Evolutionary conservation across 768 basidiomycete species (phyloP).

Genomic region (Stropharia rugosoannulata): DNA sequence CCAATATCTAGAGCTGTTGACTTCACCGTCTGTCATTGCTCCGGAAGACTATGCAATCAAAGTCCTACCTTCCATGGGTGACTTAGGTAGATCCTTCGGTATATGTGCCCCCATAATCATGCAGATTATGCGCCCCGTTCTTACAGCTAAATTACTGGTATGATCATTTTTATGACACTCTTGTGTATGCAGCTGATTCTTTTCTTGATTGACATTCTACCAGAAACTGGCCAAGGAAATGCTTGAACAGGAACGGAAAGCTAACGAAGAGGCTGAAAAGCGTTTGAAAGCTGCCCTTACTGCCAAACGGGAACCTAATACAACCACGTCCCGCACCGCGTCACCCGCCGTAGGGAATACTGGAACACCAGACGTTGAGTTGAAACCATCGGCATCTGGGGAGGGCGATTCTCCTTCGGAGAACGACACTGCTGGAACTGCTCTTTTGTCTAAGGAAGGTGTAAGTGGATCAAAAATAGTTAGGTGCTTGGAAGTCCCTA

Average conservation of each 20-base stretch:
- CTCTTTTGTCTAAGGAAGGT: slow-evolving; percentile 31
- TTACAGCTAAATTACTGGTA: slow-evolving; percentile 63
- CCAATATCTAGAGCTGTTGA: slow-evolving; percentile 90
- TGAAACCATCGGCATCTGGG: slow-evolving; percentile 26
- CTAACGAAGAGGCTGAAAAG: slow-evolving; percentile 77
- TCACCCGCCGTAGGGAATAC: slow-evolving; percentile 49
- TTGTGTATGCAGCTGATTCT: not conserved
- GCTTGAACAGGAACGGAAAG: slow-evolving; percentile 67
- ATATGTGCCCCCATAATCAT: slow-evolving; percentile 88
- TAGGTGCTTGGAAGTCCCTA: not conserved
- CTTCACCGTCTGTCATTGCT: slow-evolving; percentile 64
- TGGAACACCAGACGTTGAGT: slow-evolving; percentile 25
- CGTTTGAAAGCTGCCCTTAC: slow-evolving; percentile 78
- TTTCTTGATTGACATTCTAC: slow-evolving; percentile 7
- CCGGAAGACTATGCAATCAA: slow-evolving; percentile 72
- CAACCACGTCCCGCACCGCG: slow-evolving; percentile 55
- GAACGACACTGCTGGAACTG: slow-evolving; percentile 34
- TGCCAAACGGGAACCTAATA: slow-evolving; percentile 71
- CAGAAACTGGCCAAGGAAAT: slow-evolving; percentile 62
- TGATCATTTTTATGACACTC: slow-evolving; percentile 20
- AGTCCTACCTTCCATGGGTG: slow-evolving; percentile 71
- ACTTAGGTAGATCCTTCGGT: slow-evolving; percentile 74
- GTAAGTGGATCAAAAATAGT: slow-evolving; percentile 25
- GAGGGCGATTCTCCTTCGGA: slow-evolving; percentile 56
- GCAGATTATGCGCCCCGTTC: slow-evolving; percentile 87